phyloP scores from a whole-genome alignment of 257 asterid genomes.

The Hygrophila difformis region DNA sequence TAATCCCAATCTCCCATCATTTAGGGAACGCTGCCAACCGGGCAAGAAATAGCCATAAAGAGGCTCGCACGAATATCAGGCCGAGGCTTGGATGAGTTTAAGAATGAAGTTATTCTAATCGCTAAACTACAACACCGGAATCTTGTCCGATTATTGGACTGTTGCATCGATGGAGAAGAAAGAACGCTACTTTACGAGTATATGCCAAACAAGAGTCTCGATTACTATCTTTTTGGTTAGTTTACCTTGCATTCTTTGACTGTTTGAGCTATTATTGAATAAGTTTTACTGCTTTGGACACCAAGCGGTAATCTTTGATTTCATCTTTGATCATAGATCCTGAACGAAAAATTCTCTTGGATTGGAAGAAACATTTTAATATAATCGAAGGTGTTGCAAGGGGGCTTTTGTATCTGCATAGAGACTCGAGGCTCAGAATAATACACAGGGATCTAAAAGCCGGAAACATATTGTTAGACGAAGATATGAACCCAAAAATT shows the following conservation, averaged over 20 bases:
- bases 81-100: conserved; percentile 77
- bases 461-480: conserved; percentile 78
- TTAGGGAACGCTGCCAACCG: conserved; percentile 62
- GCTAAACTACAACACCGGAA: conserved; percentile 80
- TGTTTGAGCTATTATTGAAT: too few relatives aligned
- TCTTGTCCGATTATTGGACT: conserved; percentile 76
- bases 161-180: conserved; percentile 77
- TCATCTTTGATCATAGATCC: conserved; percentile 34
- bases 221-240: conserved; percentile 65
- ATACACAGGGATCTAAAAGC: conserved; percentile 84
- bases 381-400: conserved; percentile 87
- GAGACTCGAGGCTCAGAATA: conserved; percentile 86
- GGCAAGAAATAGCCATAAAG: conserved; percentile 69
- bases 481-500: conserved; percentile 88
- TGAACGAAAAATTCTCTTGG: conserved; percentile 39
- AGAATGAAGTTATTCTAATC: conserved; percentile 64
- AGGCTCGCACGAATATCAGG: conserved; percentile 68
- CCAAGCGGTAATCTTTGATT: background rate
- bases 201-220: conserved; percentile 89
- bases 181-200: conserved; percentile 72
- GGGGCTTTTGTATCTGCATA: conserved; percentile 81
- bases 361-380: conserved; percentile 52
- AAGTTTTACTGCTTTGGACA: too few relatives aligned
- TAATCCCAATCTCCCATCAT: too few relatives aligned
- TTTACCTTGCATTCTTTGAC: background rate